These are phyloP conservation scores for Capsella bursapastoris DNA, from an alignment of 345 rosid species.

Conservation along the genomic window DNA sequence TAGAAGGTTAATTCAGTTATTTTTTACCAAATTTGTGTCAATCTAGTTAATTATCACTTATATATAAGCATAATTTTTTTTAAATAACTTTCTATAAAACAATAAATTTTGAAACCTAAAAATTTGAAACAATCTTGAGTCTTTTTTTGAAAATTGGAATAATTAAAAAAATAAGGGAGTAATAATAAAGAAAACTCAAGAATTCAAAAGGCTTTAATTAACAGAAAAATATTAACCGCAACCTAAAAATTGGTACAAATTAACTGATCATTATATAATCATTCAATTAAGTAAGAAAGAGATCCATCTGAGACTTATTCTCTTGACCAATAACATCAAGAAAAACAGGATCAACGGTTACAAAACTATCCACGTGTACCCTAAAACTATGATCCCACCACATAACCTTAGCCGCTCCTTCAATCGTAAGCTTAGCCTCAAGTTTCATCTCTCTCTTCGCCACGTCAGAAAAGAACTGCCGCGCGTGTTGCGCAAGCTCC, in stretches of 20 bases:
- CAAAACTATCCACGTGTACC: conserved; percentile 78
- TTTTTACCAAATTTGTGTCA: no score
- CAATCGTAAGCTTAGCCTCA: conserved; percentile 69
- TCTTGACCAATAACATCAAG: conserved; percentile 85
- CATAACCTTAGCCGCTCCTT: conserved; percentile 73
- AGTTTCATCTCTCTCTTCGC: conserved; percentile 78
- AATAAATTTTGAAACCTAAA: no score
- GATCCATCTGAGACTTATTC: conserved; percentile 61
- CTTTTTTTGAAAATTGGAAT: no score
- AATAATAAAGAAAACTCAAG: no score
- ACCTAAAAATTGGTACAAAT: conserved; percentile 7
- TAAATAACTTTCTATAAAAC: no score
- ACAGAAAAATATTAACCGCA: neutral
- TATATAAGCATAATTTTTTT: no score
- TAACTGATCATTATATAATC: neutral
- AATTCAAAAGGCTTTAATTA: neutral
- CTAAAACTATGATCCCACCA: conserved; percentile 88
- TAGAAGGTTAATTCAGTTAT: no score
- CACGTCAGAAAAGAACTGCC: conserved; percentile 70
- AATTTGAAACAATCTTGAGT: no score
- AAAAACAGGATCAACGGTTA: conserved; percentile 84
- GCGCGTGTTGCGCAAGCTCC: conserved; percentile 83
- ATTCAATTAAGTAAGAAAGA: conserved; percentile 40
- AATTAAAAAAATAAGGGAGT: no score
- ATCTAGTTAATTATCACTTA: no score